A percentile compares a stretch with the other conserved stretches of the same genome.
phyloP scores from a whole-genome alignment of 2,329 filamentous ascomycete species.

The Akanthomyces muscarius region DNA sequence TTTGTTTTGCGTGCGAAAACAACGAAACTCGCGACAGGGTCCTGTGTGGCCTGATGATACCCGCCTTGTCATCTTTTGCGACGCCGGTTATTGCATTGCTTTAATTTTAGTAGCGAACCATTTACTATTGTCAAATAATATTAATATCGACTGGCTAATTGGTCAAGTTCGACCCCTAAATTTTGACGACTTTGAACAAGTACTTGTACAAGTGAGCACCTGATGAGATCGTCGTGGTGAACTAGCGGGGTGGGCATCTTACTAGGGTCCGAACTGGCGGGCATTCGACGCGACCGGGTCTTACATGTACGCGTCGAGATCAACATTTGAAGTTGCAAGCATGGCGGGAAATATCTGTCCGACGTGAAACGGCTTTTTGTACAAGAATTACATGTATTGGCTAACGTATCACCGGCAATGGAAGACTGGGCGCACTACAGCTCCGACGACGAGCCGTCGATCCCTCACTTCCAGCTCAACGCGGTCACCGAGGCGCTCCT shows the following conservation, averaged over 20 bases:
- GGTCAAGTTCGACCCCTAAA: not conserved
- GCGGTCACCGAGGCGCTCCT: not conserved
- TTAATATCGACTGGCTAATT: not conserved
- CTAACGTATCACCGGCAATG: not conserved
- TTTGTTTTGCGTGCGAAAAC: not conserved
- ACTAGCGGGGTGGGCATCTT: not conserved
- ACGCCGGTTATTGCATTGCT: not conserved
- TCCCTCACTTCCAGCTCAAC: not conserved
- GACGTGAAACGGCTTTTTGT: not conserved
- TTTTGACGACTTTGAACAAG: not conserved
- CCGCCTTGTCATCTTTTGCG: not conserved
- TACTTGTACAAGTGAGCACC: too few relatives aligned
- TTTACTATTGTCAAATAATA: not conserved
- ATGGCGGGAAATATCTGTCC: not conserved
- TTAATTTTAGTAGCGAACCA: not conserved
- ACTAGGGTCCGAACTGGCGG: not conserved
- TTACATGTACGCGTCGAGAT: not conserved
- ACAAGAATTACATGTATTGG: not conserved
- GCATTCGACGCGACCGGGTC: not conserved
- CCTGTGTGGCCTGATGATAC: not conserved
- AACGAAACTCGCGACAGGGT: not conserved
- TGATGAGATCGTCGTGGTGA: too few relatives aligned
- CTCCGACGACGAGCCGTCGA: conserved; percentile 7
- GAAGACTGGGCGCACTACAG: not conserved
- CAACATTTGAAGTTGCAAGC: not conserved